phyloP scores from a whole-genome alignment of 139 green algal species.

The Axilococcus clingmanii region DNA sequence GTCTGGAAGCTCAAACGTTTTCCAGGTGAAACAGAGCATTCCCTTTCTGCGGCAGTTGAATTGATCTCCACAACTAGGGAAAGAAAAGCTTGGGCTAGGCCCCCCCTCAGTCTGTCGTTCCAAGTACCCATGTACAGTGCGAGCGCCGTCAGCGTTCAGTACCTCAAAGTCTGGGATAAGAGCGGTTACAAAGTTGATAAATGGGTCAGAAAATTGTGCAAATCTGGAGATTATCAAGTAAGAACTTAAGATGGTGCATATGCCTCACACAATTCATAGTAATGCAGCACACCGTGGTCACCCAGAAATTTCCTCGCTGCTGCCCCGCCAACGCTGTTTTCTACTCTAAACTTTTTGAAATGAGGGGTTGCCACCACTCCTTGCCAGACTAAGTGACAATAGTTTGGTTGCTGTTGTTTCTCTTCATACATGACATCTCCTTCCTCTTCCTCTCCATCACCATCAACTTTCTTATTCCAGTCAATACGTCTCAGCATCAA shows the following conservation, averaged over 20 bases:
- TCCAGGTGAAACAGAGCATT: conserved; percentile 60
- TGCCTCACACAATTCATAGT: conserved; percentile 67
- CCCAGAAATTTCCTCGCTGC: conserved; percentile 39
- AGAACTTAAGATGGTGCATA: conserved; percentile 25
- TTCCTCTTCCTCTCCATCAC: conserved; percentile 36
- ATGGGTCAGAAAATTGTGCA: conserved; percentile 89
- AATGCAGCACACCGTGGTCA: conserved; percentile 59
- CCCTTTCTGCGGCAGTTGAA: conserved; percentile 75
- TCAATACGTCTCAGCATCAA: conserved; percentile 93
- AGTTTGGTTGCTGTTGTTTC: conserved; percentile 20
- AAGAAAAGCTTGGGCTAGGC: conserved; percentile 70
- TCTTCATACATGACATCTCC: conserved; percentile 2
- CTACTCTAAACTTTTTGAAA: conserved; percentile 61
- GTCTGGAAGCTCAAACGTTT: conserved; percentile 90
- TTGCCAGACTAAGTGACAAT: conserved; percentile 53
- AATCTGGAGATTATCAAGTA: conserved; percentile 68
- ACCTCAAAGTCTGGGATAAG: conserved; percentile 86
- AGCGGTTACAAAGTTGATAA: conserved; percentile 71
- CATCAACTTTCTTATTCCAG: conserved; percentile 59
- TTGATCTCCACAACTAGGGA: conserved; percentile 77
- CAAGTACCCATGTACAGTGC: conserved; percentile 91
- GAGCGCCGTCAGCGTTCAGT: conserved; percentile 76
- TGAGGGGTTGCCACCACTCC: conserved; percentile 46
- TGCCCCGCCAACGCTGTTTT: conserved; percentile 27
- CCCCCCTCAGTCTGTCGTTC: conserved; percentile 78